Evolutionary conservation across 768 basidiomycete genomes (phyloP).

Genomic region (Boletus vermiculosoides): DNA sequence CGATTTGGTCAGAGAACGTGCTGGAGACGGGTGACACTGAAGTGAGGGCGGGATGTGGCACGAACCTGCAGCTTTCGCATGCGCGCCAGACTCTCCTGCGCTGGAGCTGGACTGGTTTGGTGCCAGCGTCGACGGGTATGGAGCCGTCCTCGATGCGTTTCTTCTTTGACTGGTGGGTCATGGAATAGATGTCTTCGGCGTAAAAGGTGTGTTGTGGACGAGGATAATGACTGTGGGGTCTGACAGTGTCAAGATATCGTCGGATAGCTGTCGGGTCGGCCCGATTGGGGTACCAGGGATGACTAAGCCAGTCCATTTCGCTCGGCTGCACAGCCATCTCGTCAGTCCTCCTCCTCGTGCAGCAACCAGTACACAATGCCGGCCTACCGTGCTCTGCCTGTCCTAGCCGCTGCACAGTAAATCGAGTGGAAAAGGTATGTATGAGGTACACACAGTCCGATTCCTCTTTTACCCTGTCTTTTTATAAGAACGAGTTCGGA

Average conservation of each 20-base stretch:
- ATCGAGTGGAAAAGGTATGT: slow-evolving; percentile 23
- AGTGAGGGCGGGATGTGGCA: slow-evolving; percentile 18
- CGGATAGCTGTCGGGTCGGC: slow-evolving; percentile 36
- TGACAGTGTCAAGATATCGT: slow-evolving; percentile 32
- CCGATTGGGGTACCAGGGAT: slow-evolving; percentile 28
- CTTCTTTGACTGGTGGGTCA: slow-evolving; percentile 69
- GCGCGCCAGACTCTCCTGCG: slow-evolving; percentile 83
- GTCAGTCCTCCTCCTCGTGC: slow-evolving; percentile 25
- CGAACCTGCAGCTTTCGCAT: slow-evolving; percentile 85
- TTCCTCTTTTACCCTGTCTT: slow-evolving; percentile 18
- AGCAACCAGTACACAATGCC: slow-evolving; percentile 15
- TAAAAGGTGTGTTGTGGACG: slow-evolving; percentile 24
- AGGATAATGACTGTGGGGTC: slow-evolving; percentile 22
- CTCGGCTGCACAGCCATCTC: slow-evolving; percentile 23
- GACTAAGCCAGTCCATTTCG: slow-evolving; percentile 35
- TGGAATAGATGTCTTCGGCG: slow-evolving; percentile 47
- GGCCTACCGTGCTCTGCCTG: slow-evolving; percentile 17
- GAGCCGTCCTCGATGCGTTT: slow-evolving; percentile 65
- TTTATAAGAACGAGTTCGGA: slow-evolving; percentile 33
- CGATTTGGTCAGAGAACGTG: slow-evolving; percentile 18
- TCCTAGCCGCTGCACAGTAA: slow-evolving; percentile 5
- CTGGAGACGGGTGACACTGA: slow-evolving; percentile 13
- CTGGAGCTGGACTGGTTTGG: slow-evolving; percentile 76
- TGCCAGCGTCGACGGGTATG: slow-evolving; percentile 49
- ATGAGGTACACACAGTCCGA: slow-evolving; percentile 15